phyloP scores from a whole-genome alignment of 495 filamentous ascomycete genomes.

The Achaetomiella virescens region DNA sequence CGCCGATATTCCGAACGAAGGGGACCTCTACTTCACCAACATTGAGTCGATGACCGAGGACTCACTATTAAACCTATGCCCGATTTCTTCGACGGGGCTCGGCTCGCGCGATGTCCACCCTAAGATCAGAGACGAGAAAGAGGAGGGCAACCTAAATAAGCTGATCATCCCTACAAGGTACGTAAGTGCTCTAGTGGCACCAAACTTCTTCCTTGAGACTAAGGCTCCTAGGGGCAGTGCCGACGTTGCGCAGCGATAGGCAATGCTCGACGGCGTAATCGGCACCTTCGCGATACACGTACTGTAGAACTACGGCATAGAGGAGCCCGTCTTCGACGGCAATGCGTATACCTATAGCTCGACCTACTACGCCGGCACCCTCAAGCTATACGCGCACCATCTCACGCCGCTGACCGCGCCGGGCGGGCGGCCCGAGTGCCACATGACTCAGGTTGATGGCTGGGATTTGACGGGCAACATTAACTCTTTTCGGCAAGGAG shows the following conservation, averaged over 20 bases:
- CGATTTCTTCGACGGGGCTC: constrained; percentile 33
- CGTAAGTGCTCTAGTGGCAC: too few relatives aligned
- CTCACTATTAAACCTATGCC: constrained; percentile 23
- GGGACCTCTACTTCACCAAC: constrained; percentile 11
- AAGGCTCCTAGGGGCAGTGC: too few relatives aligned
- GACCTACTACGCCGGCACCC: constrained; percentile 30
- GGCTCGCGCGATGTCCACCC: constrained; percentile 1
- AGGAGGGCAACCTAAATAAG: too few relatives aligned
- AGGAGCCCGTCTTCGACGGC: constrained; percentile 33
- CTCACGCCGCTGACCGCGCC: constrained; percentile 15
- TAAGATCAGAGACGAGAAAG: too few relatives aligned
- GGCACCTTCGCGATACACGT: constrained; percentile 41
- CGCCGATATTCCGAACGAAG: constrained; percentile 7
- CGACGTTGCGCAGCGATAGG: too few relatives aligned
- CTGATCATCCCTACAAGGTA: too few relatives aligned
- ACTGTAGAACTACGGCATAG: constrained; percentile 38
- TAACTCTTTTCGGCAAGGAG: neutral
- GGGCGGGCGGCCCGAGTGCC: constrained; percentile 29
- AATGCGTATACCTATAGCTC: constrained; percentile 23
- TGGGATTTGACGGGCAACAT: neutral
- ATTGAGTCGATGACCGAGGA: constrained; percentile 7
- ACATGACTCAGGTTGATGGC: constrained; percentile 35
- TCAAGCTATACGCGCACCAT: constrained; percentile 37
- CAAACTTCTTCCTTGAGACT: too few relatives aligned
- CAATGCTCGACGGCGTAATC: too few relatives aligned